Percentiles rank a stretch among this genome's conserved stretches.
Evolutionary conservation across 2,329 filamentous ascomycete genomes (phyloP).

Genomic region (Periglandula ipomoeae): DNA sequence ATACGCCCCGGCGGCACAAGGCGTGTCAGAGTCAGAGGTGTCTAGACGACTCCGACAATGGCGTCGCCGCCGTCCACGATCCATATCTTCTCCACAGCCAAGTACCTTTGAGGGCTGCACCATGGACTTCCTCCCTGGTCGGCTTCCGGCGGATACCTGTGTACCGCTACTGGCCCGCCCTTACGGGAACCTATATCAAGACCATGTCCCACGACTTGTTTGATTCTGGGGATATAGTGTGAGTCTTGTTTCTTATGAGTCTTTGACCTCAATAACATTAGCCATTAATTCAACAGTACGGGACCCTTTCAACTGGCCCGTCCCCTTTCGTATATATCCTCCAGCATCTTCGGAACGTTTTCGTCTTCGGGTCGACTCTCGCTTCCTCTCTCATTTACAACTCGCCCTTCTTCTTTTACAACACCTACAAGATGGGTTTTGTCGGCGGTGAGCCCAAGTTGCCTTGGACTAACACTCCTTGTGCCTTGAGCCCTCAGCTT

Average conservation of each 20-base stretch:
- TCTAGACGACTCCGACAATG: conserved; percentile 4
- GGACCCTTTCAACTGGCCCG: conserved; percentile 4
- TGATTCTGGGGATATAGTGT: neutral
- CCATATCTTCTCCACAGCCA: conserved; percentile 11
- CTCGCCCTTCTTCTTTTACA: neutral
- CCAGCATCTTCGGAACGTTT: neutral
- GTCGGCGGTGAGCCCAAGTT: conserved; percentile 27
- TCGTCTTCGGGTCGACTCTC: neutral
- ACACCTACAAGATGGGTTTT: conserved; percentile 28
- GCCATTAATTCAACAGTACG: conserved; percentile 2
- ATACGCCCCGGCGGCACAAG: conserved; percentile 1
- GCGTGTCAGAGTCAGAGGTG: neutral
- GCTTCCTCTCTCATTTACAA: conserved; percentile 1
- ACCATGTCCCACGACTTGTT: conserved; percentile 1
- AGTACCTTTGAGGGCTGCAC: conserved; percentile 10
- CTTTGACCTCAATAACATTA: neutral
- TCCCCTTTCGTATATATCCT: neutral
- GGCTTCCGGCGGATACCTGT: conserved; percentile 10
- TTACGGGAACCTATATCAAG: conserved; percentile 8
- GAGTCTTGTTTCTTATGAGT: neutral
- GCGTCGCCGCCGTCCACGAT: conserved; percentile 8
- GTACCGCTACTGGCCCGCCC: neutral
- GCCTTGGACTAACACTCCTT: conserved; percentile 65
- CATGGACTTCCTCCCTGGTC: conserved; percentile 7
- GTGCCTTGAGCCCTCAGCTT: conserved; percentile 56